Base-by-base conservation (phyloP, 148 eudicot species). In the Chenopodium quinoa region DNA sequence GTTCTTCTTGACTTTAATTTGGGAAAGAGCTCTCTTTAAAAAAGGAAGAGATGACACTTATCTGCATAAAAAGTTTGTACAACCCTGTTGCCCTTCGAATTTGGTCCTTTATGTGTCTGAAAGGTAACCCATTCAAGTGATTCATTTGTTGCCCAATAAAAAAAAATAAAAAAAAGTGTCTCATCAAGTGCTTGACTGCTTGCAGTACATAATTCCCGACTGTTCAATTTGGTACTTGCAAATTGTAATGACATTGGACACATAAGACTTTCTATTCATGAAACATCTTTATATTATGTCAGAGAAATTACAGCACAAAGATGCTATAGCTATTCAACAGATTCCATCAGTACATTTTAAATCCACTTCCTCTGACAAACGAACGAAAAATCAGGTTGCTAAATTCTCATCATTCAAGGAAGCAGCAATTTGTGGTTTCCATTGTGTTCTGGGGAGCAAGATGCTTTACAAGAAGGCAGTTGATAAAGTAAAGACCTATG, bases 351-450 rank as follows among this genome's bases (percentile, higher is more conserved):
- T 79, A 72, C 86, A 81, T 29, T 50, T 82, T 23, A 89, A 88
- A 83, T 78, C 89, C 63, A 81, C 78, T 48, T 91, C 92, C 62
- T 88, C 94, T 8, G 78, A 79, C 83, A 89, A 88, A 83, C 82
- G 69, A 56, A 87, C 87, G 84, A 92, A 91, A 84, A 81, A 84
- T 74, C 54, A 71, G 75, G 70, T 78, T 44, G 65, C 80, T 25
- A 91, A 86, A 88, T 79, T 83, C 82, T 72, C 62, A 77, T 72
- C 81, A 37, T 80, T 76, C 63, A 84, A 87, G 77, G 83, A 80
- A 78, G 88, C 77, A 54, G 48, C 81, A 64, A 86, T 78, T 80
- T 88, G 73, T 78, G 82, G 82, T 73, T 71, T 82, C 73, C 91
- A 84, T 80, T 75, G 88, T 40, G 67, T 76, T 72, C 70, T 83